A percentile compares a stretch with the other conserved stretches of the same genome.
Evolutionary conservation across 1,284 basidiomycete species (phyloP).

Genomic region (Apiotrichum montevideense): DNA sequence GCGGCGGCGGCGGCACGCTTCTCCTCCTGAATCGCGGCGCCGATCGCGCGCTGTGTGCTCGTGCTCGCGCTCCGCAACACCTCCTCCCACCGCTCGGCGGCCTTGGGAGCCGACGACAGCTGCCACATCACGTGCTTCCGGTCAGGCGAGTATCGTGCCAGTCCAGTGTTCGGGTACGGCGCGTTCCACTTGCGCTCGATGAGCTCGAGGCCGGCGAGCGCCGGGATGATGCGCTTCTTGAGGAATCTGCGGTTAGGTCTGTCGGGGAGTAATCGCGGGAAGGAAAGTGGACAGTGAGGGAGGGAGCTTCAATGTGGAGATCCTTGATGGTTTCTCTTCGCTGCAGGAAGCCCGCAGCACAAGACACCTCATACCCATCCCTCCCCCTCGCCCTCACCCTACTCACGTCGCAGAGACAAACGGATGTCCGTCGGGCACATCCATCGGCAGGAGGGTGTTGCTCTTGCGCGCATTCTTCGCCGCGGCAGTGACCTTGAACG

Average conservation of each 20-base stretch:
- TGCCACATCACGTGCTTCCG: constrained; percentile 9
- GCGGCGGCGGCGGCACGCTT: constrained; percentile 3
- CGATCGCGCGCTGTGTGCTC: not conserved
- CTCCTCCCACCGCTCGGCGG: constrained; percentile 1
- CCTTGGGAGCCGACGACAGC: not conserved
- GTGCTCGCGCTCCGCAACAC: not conserved
- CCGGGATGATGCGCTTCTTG: constrained; percentile 36
- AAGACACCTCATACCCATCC: too few species aligned
- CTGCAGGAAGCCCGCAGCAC: too few species aligned
- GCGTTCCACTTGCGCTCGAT: constrained; percentile 21
- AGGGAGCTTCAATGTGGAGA: too few species aligned
- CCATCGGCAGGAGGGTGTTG: not conserved
- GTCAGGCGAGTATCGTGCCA: not conserved
- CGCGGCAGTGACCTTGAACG: not conserved
- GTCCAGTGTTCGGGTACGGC: not conserved
- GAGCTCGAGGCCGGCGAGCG: constrained; percentile 32
- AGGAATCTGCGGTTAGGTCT: constrained; percentile 26
- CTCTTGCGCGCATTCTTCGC: constrained; percentile 10
- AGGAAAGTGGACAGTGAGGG: too few species aligned
- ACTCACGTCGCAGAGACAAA: constrained; percentile 39
- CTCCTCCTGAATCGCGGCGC: not conserved
- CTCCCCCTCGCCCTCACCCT: not conserved
- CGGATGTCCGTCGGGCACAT: constrained; percentile 34
- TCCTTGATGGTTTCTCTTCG: too few species aligned
- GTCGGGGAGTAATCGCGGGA: too few species aligned